Conservation (phyloP, 495 filamentous ascomycete species). For the Penicillium pulvis region DNA sequence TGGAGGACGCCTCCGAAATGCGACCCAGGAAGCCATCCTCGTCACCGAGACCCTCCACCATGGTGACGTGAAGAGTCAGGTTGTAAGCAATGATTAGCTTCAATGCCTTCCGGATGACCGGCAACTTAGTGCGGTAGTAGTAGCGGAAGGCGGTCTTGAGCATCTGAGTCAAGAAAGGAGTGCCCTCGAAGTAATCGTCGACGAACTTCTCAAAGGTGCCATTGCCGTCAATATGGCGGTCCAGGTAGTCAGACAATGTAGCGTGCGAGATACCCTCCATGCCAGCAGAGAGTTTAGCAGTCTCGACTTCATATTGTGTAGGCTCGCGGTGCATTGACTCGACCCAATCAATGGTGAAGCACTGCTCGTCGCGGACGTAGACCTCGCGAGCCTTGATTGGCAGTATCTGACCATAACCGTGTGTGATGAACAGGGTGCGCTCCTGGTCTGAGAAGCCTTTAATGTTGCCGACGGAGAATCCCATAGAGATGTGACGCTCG, state of each 20-base stretch:
- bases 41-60: constrained; percentile 83
- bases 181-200: constrained; percentile 92
- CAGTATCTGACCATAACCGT: constrained; percentile 86
- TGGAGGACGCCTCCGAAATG: constrained; percentile 76
- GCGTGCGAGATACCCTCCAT: constrained; percentile 78
- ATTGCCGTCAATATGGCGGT: constrained; percentile 84
- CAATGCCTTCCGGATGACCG: constrained; percentile 86
- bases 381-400: constrained; percentile 90
- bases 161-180: constrained; percentile 88
- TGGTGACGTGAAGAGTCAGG: constrained; percentile 85
- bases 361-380: constrained; percentile 85
- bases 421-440: constrained; percentile 76
- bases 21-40: constrained; percentile 76
- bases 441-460: constrained; percentile 86
- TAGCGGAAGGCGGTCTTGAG: constrained; percentile 91
- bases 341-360: constrained; percentile 89
- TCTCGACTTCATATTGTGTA: constrained; percentile 78
- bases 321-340: constrained; percentile 73
- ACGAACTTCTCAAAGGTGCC: constrained; percentile 82
- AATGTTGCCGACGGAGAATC: constrained; percentile 89
- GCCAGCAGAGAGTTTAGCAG: constrained; percentile 80
- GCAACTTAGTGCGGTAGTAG: constrained; percentile 77
- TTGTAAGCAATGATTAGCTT: constrained; percentile 93
- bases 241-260: constrained; percentile 82
- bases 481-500: constrained; percentile 81